phyloP scores from a whole-genome alignment of 192 early-diverging fungal genomes.

The Coemansia erecta region DNA sequence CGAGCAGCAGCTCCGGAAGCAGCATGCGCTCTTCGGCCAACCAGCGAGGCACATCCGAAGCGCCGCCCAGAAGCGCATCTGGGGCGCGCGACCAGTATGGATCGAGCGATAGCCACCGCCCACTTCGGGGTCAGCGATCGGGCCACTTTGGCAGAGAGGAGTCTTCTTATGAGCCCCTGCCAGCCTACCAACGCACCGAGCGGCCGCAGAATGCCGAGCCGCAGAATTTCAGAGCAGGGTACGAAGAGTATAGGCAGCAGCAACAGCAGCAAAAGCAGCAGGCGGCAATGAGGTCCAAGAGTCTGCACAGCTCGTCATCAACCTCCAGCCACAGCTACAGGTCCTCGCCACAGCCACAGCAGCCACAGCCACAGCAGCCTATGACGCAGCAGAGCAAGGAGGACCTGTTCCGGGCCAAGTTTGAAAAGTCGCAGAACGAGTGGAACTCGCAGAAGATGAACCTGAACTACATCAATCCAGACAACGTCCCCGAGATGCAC shows the following conservation, averaged over 20 bases:
- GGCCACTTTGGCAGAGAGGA: background rate
- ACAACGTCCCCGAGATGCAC: constrained; percentile 39
- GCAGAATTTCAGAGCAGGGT: constrained; percentile 41
- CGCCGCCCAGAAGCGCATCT: constrained; percentile 6
- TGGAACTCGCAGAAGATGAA: constrained; percentile 34
- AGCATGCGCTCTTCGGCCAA: constrained; percentile 17
- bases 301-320: constrained; percentile 9
- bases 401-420: constrained; percentile 48
- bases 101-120: constrained; percentile 1
- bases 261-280: constrained; percentile 28
- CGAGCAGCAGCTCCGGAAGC: constrained; percentile 14
- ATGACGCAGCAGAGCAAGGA: constrained; percentile 31
- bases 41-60: constrained; percentile 19
- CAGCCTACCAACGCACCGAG: background rate
- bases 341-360: constrained; percentile 14
- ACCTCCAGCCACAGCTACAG: constrained; percentile 2
- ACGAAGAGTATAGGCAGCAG: constrained; percentile 40
- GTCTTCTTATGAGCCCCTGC: background rate
- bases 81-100: constrained; percentile 12
- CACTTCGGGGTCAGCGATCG: background rate
- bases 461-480: constrained; percentile 20
- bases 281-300: constrained; percentile 27
- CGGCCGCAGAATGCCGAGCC: constrained; percentile 8
- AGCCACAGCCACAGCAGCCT: constrained; percentile 4
- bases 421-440: constrained; percentile 48